Conservation (phyloP, 2,329 filamentous ascomycete species). For the Kalmusia sp. region DNA sequence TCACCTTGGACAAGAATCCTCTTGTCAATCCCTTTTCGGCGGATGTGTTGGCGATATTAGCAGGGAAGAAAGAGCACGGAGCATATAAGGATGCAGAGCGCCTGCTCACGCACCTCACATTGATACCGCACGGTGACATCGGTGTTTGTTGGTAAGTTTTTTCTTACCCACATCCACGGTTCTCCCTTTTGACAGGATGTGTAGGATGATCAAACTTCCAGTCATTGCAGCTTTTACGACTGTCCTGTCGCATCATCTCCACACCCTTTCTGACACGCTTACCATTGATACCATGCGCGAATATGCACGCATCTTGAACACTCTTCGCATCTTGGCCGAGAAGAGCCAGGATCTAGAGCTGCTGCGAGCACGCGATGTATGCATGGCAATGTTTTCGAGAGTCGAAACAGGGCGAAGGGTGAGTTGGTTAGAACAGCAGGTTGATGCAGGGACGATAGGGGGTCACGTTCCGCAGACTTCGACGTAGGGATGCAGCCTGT, state of each 20-base stretch:
- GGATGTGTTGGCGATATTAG: slow-evolving; percentile 20
- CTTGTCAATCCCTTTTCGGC: slow-evolving; percentile 27
- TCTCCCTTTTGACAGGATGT: not conserved
- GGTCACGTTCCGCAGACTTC: not conserved
- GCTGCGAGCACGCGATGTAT: slow-evolving; percentile 17
- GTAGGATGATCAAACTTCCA: slow-evolving; percentile 18
- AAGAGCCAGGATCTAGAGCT: slow-evolving; percentile 21
- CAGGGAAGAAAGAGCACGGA: slow-evolving; percentile 19
- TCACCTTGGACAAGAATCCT: slow-evolving; percentile 19
- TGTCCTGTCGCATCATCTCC: slow-evolving; percentile 26
- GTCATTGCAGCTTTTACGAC: slow-evolving; percentile 30
- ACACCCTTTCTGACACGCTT: slow-evolving; percentile 10
- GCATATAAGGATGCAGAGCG: slow-evolving; percentile 24
- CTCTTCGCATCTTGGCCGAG: slow-evolving; percentile 17
- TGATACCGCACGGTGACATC: slow-evolving; percentile 28
- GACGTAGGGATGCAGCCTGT: not conserved
- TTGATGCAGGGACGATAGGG: not conserved
- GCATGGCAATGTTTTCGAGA: slow-evolving; percentile 21
- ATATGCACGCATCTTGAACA: slow-evolving; percentile 18
- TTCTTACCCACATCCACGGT: not conserved
- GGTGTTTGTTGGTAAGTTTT: slow-evolving; percentile 27
- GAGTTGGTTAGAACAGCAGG: slow-evolving; percentile 3
- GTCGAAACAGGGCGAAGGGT: slow-evolving; percentile 16
- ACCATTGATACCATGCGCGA: slow-evolving; percentile 13
- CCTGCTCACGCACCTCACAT: slow-evolving; percentile 22